Percentiles rank a stretch among this genome's conserved stretches.
Conservation (phyloP, 192 early-diverging fungal genomes). For the Coemansia sp. region DNA sequence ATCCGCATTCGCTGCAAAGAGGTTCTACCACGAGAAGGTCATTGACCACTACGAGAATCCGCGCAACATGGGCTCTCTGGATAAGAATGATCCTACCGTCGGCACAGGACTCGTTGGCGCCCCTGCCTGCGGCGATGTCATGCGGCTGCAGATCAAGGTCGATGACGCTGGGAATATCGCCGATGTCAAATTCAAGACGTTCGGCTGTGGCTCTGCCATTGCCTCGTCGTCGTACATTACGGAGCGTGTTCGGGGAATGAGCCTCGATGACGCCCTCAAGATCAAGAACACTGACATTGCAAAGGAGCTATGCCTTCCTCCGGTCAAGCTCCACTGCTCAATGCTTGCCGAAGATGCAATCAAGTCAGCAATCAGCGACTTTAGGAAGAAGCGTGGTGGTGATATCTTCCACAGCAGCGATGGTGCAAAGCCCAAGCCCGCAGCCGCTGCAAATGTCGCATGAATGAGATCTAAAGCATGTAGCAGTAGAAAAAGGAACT, state of each 20-base stretch:
- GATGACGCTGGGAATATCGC: conserved; percentile 92
- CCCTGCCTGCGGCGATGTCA: conserved; percentile 86
- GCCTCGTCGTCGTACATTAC: conserved; percentile 90
- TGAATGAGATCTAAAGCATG: neutral
- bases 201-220: conserved; percentile 97
- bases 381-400: conserved; percentile 76
- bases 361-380: conserved; percentile 98
- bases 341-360: conserved; percentile 99
- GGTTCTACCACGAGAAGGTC: conserved; percentile 65
- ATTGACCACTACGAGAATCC: conserved; percentile 98
- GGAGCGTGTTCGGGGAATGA: conserved; percentile 94
- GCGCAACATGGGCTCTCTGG: conserved; percentile 92
- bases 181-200: conserved; percentile 98
- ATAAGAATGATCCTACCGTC: conserved; percentile 82
- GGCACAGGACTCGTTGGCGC: conserved; percentile 96
- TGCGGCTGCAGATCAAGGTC: conserved; percentile 96
- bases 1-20: conserved; percentile 6
- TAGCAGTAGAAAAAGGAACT: neutral
- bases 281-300: conserved; percentile 99
- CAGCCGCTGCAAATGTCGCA: conserved; percentile 3
- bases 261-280: conserved; percentile 81
- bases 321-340: conserved; percentile 98
- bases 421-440: conserved; percentile 10
- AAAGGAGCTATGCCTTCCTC: conserved; percentile 90
- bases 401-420: conserved; percentile 22